Base-by-base conservation (phyloP, 352 stramenopile genomes). In the Phytophthora idaei region DNA sequence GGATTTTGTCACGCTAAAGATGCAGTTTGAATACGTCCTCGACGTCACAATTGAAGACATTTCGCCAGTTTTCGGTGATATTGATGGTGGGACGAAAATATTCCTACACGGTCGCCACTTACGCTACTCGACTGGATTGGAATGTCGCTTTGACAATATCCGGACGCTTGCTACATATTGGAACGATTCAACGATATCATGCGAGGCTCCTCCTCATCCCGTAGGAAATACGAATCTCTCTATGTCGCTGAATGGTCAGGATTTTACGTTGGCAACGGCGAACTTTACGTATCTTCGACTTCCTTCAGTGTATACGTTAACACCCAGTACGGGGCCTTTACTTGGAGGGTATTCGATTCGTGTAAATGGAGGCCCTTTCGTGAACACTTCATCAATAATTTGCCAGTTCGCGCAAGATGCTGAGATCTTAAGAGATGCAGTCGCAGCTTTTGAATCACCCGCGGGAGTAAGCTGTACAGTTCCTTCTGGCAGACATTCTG, bases 91-190 rank as follows among this genome's bases (percentile, higher is more conserved):
- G 0, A 92, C 85, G 1, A 55, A 61, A 2, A 65, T 97, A 6
- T 54, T 70, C 5, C 39, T 97, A 4, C 34, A 8, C 4, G 90
- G 91, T n/a, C 70, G 78, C n/a, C 64, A 93, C 53, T 90, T 95
- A 12, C 61, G 57, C 7, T 90, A 92, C 48, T 75, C 71, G 0
- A 73, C 69, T 4, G 49, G 61, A 3, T 61, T 89, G 27, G 61
- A 78, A 31, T 97, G 89, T 56, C 70, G 71, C 5, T 95, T 95
- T 52, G 77, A 73, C 15, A 62, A 72, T 5, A 60, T 63, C 4
- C 53, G 67, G 0, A 77, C 84, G 0, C 70, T 69, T 8, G 87
- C 73, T 11, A 83, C 69, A 12, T 94, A 82, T 62, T 57, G 94
- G 21, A 91, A 91, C 60, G 65, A 73, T 1, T 80, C 84, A 0